Base-by-base conservation (phyloP, 768 basidiomycete genomes). In the Hebeloma cylindrosporum region DNA sequence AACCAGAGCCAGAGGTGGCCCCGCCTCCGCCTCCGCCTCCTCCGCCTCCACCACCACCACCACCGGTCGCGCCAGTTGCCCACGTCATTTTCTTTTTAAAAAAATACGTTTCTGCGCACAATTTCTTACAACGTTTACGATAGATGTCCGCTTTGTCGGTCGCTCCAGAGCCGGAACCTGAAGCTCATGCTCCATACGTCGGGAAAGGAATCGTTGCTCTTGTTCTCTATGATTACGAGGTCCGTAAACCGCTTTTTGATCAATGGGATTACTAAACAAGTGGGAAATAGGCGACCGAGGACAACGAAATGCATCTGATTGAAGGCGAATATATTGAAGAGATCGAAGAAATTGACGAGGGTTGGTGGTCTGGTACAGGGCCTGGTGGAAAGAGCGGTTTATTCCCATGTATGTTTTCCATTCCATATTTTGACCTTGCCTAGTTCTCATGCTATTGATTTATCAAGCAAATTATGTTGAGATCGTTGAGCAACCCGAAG, bases 331-430 rank as follows among this genome's bases (percentile, higher is more conserved):
- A 83, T 26, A 80, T 96, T 37, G 80, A 85, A 44, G 79, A 87
- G 51, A 81, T 95, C 35, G 88, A 93, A 64, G 82, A 89, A 64
- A 65, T 90, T 11, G 90, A 86, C 53, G 88, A 90, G 54, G 88
- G 89, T 5, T 98, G 94, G 94, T 96, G 93, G 94, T 78, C 72
- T 46, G 94, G 91, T 16, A 71, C 81, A 37, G 83, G 82, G 22
- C 66, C 73, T 30, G 76, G 72, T 17, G 92, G 91, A 4, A 84
- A 86, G 69, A 71, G 65, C 5, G 94, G 93, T 6, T 63, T 94
- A 23, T 96, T 95, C 81, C 93, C 93, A 47, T 78, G 88, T 90
- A 53, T 17, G 76, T n/a, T n/a, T n/a, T 59, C 5, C 41, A 42
- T n/a, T 10, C 40, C 43, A 30, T 28, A 13, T 28, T 35, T 42